phyloP scores from a whole-genome alignment of 2,329 filamentous ascomycete species.

The Aspergillus quadrilineatus region DNA sequence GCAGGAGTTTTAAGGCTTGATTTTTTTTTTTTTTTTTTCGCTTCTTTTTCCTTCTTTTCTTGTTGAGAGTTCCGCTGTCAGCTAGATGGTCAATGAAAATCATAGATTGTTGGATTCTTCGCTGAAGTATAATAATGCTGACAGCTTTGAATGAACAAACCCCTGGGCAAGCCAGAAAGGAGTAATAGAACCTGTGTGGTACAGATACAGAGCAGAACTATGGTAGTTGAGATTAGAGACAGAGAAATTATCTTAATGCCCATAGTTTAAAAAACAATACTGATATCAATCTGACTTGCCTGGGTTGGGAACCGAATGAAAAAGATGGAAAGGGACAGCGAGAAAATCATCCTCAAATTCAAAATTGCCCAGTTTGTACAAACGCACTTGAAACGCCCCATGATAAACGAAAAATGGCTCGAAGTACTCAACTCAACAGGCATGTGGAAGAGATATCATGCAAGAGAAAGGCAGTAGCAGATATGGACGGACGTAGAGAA shows the following conservation, averaged over 20 bases:
- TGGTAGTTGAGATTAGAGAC: not conserved
- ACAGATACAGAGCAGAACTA: not conserved
- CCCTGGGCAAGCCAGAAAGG: too few relatives aligned
- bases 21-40: not conserved
- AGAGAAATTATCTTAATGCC: not conserved
- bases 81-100: not conserved
- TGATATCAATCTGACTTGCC: not conserved
- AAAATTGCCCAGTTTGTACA: not conserved
- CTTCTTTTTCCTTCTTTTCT: too few relatives aligned
- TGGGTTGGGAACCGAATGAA: not conserved
- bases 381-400: not conserved
- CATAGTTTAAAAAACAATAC: conserved; percentile 1
- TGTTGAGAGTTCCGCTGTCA: not conserved
- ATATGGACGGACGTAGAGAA: not conserved
- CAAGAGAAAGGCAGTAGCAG: not conserved
- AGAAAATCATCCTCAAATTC: not conserved
- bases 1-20: not conserved
- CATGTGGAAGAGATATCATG: conserved; percentile 8
- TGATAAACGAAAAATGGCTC: not conserved
- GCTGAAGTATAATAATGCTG: not conserved
- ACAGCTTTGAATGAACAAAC: not conserved
- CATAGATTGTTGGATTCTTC: not conserved
- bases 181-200: too few relatives aligned
- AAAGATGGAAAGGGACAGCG: not conserved
- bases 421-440: not conserved